These are phyloP conservation scores for Mucor sp. DNA, from an alignment of 371 early-diverging fungal species.

Conservation along the genomic window DNA sequence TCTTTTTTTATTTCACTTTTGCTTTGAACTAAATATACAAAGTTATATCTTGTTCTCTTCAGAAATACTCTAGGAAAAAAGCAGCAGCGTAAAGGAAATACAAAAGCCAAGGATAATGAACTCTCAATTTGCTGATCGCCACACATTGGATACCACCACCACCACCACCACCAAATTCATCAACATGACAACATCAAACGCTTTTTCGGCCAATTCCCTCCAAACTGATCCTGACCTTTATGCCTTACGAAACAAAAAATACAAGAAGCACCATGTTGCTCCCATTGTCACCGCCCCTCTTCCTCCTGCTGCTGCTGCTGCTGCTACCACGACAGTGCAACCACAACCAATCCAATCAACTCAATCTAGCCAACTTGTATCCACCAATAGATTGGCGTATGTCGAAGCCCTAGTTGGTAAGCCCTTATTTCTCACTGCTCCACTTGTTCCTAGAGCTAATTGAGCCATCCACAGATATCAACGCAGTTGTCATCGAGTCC, in stretches of 20 bases:
- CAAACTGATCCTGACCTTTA: conserved; percentile 45
- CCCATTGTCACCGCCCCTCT: background rate
- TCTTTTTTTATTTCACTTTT: background rate
- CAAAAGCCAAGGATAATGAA: background rate
- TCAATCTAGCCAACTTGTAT: conserved; percentile 17
- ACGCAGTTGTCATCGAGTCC: conserved; percentile 61
- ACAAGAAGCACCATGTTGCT: conserved; percentile 12
- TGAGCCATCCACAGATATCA: conserved; percentile 45
- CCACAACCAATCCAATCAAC: background rate
- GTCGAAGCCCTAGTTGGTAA: conserved; percentile 59
- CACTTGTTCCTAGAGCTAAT: background rate
- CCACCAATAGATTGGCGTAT: conserved; percentile 39
- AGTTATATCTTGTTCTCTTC: background rate
- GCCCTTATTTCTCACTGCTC: background rate
- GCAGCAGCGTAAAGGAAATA: background rate
- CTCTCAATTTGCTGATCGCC: background rate
- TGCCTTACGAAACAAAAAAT: conserved; percentile 27
- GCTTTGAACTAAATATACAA: background rate
- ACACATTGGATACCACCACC: conserved; percentile 2
- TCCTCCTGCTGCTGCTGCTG: background rate
- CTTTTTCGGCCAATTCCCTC: conserved; percentile 15
- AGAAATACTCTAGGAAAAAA: background rate
- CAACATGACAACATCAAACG: background rate
- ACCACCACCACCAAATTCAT: too few relatives aligned
- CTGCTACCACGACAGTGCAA: background rate